phyloP scores from a whole-genome alignment of 1,139 yeast species.

The Williopsis jadinii region DNA sequence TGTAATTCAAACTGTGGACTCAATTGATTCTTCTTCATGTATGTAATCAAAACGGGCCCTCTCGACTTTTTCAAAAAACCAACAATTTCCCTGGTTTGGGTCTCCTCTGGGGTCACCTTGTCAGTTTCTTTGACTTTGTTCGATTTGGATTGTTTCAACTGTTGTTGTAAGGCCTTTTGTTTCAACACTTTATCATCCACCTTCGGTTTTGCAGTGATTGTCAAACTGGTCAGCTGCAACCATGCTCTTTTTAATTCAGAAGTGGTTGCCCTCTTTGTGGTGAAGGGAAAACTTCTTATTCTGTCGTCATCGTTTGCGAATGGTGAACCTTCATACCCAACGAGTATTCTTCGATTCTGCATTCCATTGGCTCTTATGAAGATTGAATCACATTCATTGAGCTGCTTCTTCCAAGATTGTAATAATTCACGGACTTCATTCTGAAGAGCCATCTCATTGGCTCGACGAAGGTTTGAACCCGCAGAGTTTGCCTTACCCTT shows the following conservation, averaged over 20 bases:
- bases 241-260: conserved; percentile 79
- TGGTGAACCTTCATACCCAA: conserved; percentile 57
- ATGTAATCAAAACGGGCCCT: conserved; percentile 66
- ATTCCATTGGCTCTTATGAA: conserved; percentile 81
- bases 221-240: conserved; percentile 64
- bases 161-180: conserved; percentile 22
- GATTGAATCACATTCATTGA: conserved; percentile 59
- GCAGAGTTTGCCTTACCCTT: conserved; percentile 96
- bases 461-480: conserved; percentile 83
- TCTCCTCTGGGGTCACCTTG: conserved; percentile 31
- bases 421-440: conserved; percentile 69
- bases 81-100: conserved; percentile 51
- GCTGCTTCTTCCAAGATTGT: conserved; percentile 52
- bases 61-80: conserved; percentile 62
- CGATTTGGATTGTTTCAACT: conserved; percentile 17
- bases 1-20: conserved; percentile 42
- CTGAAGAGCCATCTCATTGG: conserved; percentile 79
- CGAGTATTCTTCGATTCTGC: conserved; percentile 53
- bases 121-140: conserved; percentile 18
- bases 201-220: conserved; percentile 49
- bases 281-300: conserved; percentile 70
- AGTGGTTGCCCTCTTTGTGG: conserved; percentile 83
- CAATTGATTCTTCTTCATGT: conserved; percentile 51
- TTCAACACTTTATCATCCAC: conserved; percentile 18
- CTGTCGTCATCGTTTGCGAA: conserved; percentile 46